A percentile compares a stretch with the other conserved stretches of the same genome.
These are phyloP conservation scores for Pythium rhizo-oryzae DNA, from an alignment of 352 stramenopile species.

Conservation along the genomic window DNA sequence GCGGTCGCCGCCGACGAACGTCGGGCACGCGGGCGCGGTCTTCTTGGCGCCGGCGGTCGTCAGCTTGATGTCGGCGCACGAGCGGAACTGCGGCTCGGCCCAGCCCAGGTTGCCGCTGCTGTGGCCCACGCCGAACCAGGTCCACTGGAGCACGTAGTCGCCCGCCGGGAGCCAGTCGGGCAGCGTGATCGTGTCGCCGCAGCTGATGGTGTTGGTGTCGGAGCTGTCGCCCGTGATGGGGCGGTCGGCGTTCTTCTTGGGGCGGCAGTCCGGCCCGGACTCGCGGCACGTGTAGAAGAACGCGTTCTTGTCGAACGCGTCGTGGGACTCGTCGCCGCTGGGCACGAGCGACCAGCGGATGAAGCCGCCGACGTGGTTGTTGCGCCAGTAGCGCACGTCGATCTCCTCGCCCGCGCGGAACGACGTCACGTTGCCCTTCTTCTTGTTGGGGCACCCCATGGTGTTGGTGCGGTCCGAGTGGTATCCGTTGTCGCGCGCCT, in stretches of 20 bases:
- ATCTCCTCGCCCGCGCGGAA: conserved; percentile 25
- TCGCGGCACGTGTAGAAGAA: conserved; percentile 40
- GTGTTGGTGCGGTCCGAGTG: conserved; percentile 1
- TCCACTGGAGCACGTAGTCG: conserved; percentile 33
- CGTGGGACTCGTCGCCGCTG: conserved; percentile 26
- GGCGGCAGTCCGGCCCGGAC: conserved; percentile 25
- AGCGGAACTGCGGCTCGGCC: conserved; percentile 21
- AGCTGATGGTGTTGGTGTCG: conserved; percentile 8
- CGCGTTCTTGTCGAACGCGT: conserved; percentile 29
- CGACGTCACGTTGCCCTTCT: conserved; percentile 14
- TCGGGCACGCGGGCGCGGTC: conserved; percentile 13
- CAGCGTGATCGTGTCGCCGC: conserved; percentile 28
- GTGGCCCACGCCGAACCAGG: conserved; percentile 20
- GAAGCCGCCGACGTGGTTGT: conserved; percentile 41
- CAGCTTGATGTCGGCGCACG: background rate
- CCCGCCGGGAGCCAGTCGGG: conserved; percentile 22
- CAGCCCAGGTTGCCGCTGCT: conserved; percentile 21
- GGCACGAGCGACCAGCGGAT: conserved; percentile 34
- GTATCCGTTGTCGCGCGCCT: conserved; percentile 5
- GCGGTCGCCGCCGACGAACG: conserved; percentile 27
- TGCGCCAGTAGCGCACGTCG: conserved; percentile 35
- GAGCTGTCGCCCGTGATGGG: conserved; percentile 17
- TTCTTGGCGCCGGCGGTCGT: conserved; percentile 9
- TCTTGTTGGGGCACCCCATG: conserved; percentile 17
- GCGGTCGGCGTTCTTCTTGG: conserved; percentile 16